Evolutionary conservation across 306 rosid genomes (phyloP).

Genomic region (Castanopsis chinensis): DNA sequence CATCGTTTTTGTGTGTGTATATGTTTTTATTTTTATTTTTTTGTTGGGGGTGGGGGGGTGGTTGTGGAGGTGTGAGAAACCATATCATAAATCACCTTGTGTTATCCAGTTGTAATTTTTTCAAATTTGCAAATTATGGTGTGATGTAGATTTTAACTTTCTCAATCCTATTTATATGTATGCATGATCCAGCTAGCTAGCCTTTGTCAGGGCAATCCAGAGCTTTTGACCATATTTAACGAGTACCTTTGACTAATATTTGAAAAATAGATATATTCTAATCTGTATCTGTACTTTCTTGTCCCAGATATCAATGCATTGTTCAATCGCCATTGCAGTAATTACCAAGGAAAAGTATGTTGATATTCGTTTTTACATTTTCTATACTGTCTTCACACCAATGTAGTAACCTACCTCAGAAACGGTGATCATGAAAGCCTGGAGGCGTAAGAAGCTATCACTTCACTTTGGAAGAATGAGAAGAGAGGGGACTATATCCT

Average conservation of each 20-base stretch:
- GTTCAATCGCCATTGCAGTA: slow-evolving; percentile 71
- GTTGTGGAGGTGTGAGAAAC: not conserved
- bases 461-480: too few relatives aligned
- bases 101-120: not conserved
- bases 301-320: slow-evolving; percentile 75
- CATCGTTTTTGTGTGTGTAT: not conserved
- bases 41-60: too few relatives aligned
- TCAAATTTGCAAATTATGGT: not conserved
- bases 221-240: not conserved
- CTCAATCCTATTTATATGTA: not conserved
- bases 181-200: not conserved
- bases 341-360: slow-evolving; percentile 87
- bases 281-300: slow-evolving; percentile 10
- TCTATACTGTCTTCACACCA: slow-evolving; percentile 8
- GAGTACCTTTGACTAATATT: not conserved
- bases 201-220: slow-evolving; percentile 11
- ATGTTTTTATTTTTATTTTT: not conserved
- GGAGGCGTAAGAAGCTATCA: not conserved
- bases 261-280: slow-evolving; percentile 14
- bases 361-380: slow-evolving; percentile 19
- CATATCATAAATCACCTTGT: not conserved
- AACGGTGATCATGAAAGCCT: not conserved
- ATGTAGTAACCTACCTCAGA: slow-evolving; percentile 4
- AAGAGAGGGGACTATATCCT: too few relatives aligned
- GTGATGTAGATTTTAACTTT: not conserved